These are phyloP conservation scores for Eucalyptus melliodora DNA, from an alignment of 345 rosid genomes.

Conservation along the genomic window DNA sequence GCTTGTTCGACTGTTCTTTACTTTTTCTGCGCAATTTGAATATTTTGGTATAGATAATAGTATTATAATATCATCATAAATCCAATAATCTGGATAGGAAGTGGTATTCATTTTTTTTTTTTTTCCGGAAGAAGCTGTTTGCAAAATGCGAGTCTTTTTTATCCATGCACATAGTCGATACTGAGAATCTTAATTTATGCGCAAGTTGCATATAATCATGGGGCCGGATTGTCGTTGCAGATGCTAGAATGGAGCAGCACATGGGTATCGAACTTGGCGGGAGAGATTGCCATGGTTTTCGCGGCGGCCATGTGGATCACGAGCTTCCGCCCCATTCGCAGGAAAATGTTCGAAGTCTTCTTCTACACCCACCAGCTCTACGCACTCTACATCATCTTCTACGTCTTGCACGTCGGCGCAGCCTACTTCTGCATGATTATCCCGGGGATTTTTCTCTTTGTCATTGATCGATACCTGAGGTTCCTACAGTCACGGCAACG, in stretches of 20 bases:
- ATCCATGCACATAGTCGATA: not conserved
- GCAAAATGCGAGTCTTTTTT: not conserved
- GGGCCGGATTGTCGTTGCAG: not conserved
- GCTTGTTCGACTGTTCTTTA: not conserved
- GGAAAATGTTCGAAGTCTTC: slow-evolving; percentile 45
- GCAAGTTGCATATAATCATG: not conserved
- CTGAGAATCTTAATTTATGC: not conserved
- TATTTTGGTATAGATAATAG: not conserved
- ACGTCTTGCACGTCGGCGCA: slow-evolving; percentile 33
- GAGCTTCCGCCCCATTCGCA: slow-evolving; percentile 13
- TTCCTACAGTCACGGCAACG: slow-evolving; percentile 32
- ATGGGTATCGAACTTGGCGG: slow-evolving; percentile 26
- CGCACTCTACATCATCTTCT: slow-evolving; percentile 31
- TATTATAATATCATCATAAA: not conserved
- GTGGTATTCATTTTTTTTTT: not conserved
- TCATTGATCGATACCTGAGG: slow-evolving; percentile 33
- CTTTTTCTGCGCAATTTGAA: not conserved
- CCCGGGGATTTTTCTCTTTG: slow-evolving; percentile 47
- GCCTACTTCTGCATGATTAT: slow-evolving; percentile 23
- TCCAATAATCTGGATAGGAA: not conserved
- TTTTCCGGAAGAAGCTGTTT: not conserved
- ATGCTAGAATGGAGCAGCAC: slow-evolving; percentile 27
- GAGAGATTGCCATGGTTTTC: slow-evolving; percentile 28
- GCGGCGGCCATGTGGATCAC: slow-evolving; percentile 41
- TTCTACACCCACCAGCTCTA: slow-evolving; percentile 47